Conservation (phyloP, 2,329 filamentous ascomycete genomes). For the Akanthomyces muscarius region DNA sequence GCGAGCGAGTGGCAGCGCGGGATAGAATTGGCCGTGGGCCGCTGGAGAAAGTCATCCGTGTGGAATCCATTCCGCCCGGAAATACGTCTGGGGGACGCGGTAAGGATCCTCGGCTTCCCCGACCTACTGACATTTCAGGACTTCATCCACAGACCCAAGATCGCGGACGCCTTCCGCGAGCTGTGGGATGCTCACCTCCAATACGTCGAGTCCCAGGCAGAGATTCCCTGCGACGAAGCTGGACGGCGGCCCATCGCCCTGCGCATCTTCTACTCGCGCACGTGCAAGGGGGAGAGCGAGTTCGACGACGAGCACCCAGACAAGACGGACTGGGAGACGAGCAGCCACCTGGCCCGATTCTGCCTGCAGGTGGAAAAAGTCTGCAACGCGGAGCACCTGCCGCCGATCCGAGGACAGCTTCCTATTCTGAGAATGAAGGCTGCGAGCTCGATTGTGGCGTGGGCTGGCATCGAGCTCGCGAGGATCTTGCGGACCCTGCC, state of each 20-base stretch:
- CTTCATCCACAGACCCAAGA: not conserved
- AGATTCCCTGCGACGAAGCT: not conserved
- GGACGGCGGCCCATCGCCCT: not conserved
- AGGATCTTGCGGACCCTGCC: not conserved
- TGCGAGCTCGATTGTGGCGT: not conserved
- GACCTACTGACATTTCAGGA: not conserved
- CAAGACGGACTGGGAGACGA: not conserved
- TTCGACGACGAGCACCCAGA: not conserved
- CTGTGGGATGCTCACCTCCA: not conserved
- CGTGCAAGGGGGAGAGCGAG: not conserved
- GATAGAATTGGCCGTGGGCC: not conserved
- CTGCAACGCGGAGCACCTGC: not conserved
- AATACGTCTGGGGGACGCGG: fast-evolving
- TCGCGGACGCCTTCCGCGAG: conserved; percentile 5
- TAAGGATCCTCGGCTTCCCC: not conserved
- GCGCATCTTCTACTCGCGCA: conserved; percentile 11
- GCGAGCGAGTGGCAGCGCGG: not conserved
- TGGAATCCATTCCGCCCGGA: too few species aligned
- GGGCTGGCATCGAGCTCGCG: conserved; percentile 12
- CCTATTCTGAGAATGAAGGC: not conserved
- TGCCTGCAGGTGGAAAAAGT: not conserved
- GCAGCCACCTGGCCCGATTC: conserved; percentile 4
- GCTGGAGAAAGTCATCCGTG: not conserved
- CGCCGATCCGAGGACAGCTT: conserved; percentile 13
- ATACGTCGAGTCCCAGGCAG: fast-evolving